A percentile compares a stretch with the other conserved stretches of the same genome.
phyloP scores from a whole-genome alignment of 2,329 filamentous ascomycete genomes.

The Pyricularia sp. region DNA sequence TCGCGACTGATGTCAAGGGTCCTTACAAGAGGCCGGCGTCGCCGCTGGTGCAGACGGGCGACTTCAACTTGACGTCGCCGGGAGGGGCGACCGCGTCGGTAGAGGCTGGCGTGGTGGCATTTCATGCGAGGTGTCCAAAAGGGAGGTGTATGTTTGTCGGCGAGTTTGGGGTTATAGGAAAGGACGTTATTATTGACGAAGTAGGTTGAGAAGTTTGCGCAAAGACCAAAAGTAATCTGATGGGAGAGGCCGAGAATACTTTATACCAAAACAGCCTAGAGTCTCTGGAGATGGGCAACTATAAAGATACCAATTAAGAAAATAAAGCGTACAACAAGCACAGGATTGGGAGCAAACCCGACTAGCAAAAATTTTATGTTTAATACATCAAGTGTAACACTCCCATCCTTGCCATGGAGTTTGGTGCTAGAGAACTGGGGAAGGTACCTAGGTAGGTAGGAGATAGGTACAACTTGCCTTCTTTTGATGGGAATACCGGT shows the following conservation, averaged over 20 bases:
- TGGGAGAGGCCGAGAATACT: neutral
- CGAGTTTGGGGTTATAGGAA: neutral
- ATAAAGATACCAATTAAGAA: no score
- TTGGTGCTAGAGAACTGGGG: no score
- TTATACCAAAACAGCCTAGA: neutral
- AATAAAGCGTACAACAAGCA: neutral
- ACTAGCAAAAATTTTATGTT: neutral
- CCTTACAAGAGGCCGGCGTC: constrained; percentile 20
- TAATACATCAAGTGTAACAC: neutral
- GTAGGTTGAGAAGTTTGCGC: neutral
- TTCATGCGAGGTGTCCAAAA: constrained; percentile 23
- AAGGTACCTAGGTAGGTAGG: no score
- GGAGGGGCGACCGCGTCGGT: constrained; percentile 24
- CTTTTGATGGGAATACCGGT: no score
- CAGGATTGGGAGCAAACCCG: neutral
- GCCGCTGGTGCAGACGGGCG: constrained; percentile 22
- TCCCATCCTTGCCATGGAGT: no score
- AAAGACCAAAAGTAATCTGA: neutral
- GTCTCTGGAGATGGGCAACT: neutral
- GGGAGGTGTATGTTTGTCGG: constrained; percentile 18
- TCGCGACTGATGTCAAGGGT: constrained; percentile 23
- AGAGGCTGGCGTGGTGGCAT: constrained; percentile 19
- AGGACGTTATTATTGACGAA: neutral
- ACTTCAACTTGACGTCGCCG: constrained; percentile 24
- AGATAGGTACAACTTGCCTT: no score